These are phyloP conservation scores for Ustilago sp. DNA, from an alignment of 1,284 basidiomycete species.

Conservation along the genomic window DNA sequence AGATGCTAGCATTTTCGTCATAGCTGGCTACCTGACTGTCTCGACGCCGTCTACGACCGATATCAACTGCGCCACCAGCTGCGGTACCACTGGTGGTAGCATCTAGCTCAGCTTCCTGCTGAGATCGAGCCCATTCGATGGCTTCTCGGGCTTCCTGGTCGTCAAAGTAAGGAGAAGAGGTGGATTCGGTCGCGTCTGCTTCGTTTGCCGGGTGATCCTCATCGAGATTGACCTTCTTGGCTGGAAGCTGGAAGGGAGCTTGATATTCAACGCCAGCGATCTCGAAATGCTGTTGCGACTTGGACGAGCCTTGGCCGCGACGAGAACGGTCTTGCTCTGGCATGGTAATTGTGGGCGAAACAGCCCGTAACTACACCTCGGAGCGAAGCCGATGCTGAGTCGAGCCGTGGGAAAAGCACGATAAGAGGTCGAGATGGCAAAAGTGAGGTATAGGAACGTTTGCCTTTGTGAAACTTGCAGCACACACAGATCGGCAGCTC, in stretches of 20 bases:
- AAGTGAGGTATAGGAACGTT: background rate
- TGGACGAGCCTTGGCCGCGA: slow-evolving; percentile 26
- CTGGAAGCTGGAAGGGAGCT: slow-evolving; percentile 60
- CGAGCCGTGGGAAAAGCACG: background rate
- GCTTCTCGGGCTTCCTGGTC: slow-evolving; percentile 64
- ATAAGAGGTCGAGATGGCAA: background rate
- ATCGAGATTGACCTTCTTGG: slow-evolving; percentile 17
- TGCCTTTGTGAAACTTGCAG: background rate
- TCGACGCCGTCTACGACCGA: slow-evolving; percentile 45
- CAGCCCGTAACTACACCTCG: background rate
- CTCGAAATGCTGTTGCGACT: slow-evolving; percentile 46
- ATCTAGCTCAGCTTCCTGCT: slow-evolving; percentile 33
- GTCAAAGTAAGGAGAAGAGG: slow-evolving; percentile 65
- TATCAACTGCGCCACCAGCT: slow-evolving; percentile 17
- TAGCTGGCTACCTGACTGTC: slow-evolving; percentile 68
- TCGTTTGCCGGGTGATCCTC: background rate
- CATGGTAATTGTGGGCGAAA: slow-evolving; percentile 13
- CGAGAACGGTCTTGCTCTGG: slow-evolving; percentile 30
- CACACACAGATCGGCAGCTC: background rate
- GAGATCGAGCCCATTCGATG: slow-evolving; percentile 52
- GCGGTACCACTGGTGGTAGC: slow-evolving; percentile 16
- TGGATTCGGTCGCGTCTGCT: slow-evolving; percentile 25
- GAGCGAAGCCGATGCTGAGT: slow-evolving; percentile 11
- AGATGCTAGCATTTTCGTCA: slow-evolving; percentile 63
- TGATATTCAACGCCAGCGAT: slow-evolving; percentile 65